phyloP scores from a whole-genome alignment of 208 protist genomes.

The Phytomonas francai region DNA sequence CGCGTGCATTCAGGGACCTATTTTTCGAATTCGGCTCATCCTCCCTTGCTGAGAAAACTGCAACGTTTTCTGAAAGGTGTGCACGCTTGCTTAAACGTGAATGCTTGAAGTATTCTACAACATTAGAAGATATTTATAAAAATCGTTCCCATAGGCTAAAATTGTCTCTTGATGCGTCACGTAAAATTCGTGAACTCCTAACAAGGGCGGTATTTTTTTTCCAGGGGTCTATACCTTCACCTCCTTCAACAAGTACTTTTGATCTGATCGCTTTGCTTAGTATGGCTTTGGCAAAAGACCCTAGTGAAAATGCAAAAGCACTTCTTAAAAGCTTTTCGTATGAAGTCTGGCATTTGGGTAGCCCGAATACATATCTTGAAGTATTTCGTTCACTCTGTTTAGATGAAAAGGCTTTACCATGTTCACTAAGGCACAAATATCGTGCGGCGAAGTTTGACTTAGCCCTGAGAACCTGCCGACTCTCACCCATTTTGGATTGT shows the following conservation, averaged over 20 bases:
- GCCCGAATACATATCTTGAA: constrained; percentile 41
- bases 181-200: constrained; percentile 8
- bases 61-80: constrained; percentile 5
- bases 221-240: neutral
- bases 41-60: neutral
- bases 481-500: constrained; percentile 34
- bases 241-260: constrained; percentile 9
- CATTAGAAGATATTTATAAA: neutral
- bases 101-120: constrained; percentile 4
- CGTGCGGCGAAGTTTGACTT: constrained; percentile 39
- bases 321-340: constrained; percentile 35
- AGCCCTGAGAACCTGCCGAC: constrained; percentile 41
- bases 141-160: neutral
- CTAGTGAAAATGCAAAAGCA: constrained; percentile 9
- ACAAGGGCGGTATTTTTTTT: neutral
- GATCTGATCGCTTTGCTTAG: neutral
- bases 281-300: neutral
- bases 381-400: constrained; percentile 35
- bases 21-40: neutral
- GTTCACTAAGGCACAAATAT: constrained; percentile 20
- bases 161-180: constrained; percentile 2
- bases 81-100: neutral
- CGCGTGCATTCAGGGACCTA: neutral
- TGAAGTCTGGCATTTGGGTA: constrained; percentile 31
- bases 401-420: neutral